Conservation (phyloP, 1,284 basidiomycete genomes). For the Cystobasidium sp. region DNA sequence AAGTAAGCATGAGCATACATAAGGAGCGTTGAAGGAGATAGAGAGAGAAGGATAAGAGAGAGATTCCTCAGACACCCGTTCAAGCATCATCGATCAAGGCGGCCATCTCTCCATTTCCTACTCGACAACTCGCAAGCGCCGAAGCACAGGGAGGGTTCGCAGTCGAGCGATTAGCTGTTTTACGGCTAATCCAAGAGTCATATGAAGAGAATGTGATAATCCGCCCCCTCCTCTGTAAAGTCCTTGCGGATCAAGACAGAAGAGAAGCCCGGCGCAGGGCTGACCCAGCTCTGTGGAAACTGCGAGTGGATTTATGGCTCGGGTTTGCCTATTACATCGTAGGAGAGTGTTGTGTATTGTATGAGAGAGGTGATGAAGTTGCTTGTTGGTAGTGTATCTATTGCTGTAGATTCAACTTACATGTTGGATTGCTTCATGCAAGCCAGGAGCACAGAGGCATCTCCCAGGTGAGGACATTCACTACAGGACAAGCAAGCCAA, state of each 20-base stretch:
- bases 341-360: background rate
- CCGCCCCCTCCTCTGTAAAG: slow-evolving; percentile 17
- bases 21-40: background rate
- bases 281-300: slow-evolving; percentile 45
- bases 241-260: background rate
- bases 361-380: background rate
- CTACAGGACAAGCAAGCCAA: slow-evolving; percentile 10
- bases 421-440: background rate
- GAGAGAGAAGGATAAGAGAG: background rate
- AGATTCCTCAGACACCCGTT: slow-evolving; percentile 41
- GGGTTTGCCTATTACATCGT: slow-evolving; percentile 39
- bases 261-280: slow-evolving; percentile 40
- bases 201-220: slow-evolving; percentile 15
- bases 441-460: background rate
- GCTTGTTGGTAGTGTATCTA: background rate
- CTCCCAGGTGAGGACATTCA: background rate
- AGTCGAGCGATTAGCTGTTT: slow-evolving; percentile 24
- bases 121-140: slow-evolving; percentile 39
- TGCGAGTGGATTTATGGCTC: slow-evolving; percentile 45
- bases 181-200: slow-evolving; percentile 2
- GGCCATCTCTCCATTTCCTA: slow-evolving; percentile 22
- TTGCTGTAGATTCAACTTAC: slow-evolving; percentile 9
- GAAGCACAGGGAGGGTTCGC: slow-evolving; percentile 40
- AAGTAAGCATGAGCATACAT: slow-evolving; percentile 3
- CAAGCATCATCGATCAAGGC: slow-evolving; percentile 41